Evolutionary conservation across 805 yeast species (phyloP), one percentile per base, ranked within the genome.

Genomic region (Saccharomycopsis amapae): DNA sequence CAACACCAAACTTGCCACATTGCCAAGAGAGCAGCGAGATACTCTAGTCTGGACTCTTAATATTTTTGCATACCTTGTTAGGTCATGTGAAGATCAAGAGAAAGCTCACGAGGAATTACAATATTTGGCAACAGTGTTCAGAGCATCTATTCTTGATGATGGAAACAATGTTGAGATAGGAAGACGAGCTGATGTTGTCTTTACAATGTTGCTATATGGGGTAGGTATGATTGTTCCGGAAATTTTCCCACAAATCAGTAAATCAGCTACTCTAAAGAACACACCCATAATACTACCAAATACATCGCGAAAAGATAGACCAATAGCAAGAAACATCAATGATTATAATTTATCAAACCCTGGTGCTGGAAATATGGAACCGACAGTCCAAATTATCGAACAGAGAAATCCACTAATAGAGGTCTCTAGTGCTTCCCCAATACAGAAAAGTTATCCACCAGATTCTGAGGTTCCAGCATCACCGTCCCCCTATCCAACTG

Each of bases 151-250:
- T 5, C 32, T 47, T n/a, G 28, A 23, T 18, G 44, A 20, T 34
- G 20, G 18, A 26, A 19, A 17, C 20, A 26, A 26, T 17, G n/a
- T 19, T 39, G 25, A 37, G 30, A 33, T n/a, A n/a, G n/a, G n/a
- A n/a, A n/a, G n/a, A n/a, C n/a, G n/a, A n/a, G n/a, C n/a, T n/a
- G n/a, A n/a, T n/a, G 39, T 35, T 4, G 49, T 40, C 3, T 44
- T 48, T 30, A 33, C 15, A 3, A 33, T 45, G 13, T 40, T 48
- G 17, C 38, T 48, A 3, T 48, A 40, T 37, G 15, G 44, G 9
- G 51, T 48, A 12, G 51, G 51, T n/a, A 41, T 42, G 5, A 20
- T 48, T n/a, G 40, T 48, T 4, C 49, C 51, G 2, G 23, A 33
- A 20, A 33, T 40, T 7, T 44, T 44, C 17, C 17, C 7, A 9